Evolutionary conservation across 176 grass and related monocot genomes (phyloP).

Genomic region (Aegilops speltoides): DNA sequence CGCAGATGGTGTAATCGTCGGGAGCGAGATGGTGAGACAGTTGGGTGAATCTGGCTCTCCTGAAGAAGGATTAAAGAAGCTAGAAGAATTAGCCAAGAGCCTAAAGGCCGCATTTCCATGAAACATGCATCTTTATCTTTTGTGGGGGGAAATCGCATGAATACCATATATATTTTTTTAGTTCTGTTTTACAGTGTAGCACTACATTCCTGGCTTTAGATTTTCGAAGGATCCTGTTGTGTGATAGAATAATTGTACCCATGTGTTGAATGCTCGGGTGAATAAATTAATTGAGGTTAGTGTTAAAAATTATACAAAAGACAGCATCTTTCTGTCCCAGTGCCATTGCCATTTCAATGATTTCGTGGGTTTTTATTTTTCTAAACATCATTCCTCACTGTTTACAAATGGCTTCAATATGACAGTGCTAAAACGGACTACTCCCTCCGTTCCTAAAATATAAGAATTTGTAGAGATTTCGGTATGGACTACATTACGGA

Average conservation of each 20-base stretch:
- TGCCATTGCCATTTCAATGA: neutral
- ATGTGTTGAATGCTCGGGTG: conserved; percentile 23
- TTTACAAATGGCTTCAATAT: neutral
- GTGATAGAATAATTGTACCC: conserved; percentile 37
- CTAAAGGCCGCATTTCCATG: conserved; percentile 81
- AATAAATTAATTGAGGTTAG: conserved; percentile 36
- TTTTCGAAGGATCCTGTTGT: neutral
- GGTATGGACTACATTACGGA: no score
- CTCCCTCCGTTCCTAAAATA: no score
- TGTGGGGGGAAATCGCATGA: neutral
- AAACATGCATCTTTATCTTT: conserved; percentile 23
- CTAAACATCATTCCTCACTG: neutral
- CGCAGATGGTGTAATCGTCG: conserved; percentile 90
- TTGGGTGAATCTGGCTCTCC: conserved; percentile 71
- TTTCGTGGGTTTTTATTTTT: neutral
- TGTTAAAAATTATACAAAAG: neutral
- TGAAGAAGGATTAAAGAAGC: conserved; percentile 84
- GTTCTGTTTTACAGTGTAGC: neutral
- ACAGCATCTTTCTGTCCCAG: neutral
- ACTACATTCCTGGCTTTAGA: conserved; percentile 12
- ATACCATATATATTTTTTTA: neutral
- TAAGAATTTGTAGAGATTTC: no score
- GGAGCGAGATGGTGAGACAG: conserved; percentile 85
- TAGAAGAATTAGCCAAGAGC: conserved; percentile 69
- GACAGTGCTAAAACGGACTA: no score